These are phyloP conservation scores for Jamesozyma spencerorum DNA, from an alignment of 805 yeast species.

Conservation along the genomic window DNA sequence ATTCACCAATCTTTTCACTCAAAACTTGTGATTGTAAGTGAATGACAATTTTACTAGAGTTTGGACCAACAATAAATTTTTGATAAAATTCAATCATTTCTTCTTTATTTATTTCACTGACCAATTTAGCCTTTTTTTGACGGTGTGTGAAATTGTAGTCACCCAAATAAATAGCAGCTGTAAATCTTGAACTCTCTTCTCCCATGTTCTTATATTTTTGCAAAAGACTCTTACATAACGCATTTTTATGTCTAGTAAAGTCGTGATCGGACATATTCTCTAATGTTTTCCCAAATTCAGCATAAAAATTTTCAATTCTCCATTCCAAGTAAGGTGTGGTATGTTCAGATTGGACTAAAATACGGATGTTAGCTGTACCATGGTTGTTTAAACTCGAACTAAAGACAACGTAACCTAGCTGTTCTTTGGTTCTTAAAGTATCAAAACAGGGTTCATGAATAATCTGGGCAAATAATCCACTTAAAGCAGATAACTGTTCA, in stretches of 20 bases:
- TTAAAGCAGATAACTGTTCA: conserved; percentile 36
- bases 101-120: conserved; percentile 43
- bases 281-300: conserved; percentile 37
- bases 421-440: conserved; percentile 86
- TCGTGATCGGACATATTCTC: conserved; percentile 50
- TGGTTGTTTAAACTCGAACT: conserved; percentile 62
- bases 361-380: conserved; percentile 48
- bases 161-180: conserved; percentile 64
- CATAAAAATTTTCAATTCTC: conserved; percentile 63
- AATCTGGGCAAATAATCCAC: conserved; percentile 63
- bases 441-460: conserved; percentile 83
- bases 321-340: conserved; percentile 63
- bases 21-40: conserved; percentile 48
- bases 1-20: conserved; percentile 17
- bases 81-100: conserved; percentile 52
- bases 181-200: conserved; percentile 63
- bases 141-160: conserved; percentile 64
- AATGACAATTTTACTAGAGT: conserved; percentile 41
- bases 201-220: conserved; percentile 68
- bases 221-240: conserved; percentile 54
- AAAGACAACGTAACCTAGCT: conserved; percentile 88
- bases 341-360: conserved; percentile 79
- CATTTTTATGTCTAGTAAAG: conserved; percentile 57
- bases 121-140: conserved; percentile 45
- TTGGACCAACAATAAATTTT: conserved; percentile 31